These are phyloP conservation scores for Gossypium trilobum DNA, from an alignment of 441 rosid species.

Conservation along the genomic window DNA sequence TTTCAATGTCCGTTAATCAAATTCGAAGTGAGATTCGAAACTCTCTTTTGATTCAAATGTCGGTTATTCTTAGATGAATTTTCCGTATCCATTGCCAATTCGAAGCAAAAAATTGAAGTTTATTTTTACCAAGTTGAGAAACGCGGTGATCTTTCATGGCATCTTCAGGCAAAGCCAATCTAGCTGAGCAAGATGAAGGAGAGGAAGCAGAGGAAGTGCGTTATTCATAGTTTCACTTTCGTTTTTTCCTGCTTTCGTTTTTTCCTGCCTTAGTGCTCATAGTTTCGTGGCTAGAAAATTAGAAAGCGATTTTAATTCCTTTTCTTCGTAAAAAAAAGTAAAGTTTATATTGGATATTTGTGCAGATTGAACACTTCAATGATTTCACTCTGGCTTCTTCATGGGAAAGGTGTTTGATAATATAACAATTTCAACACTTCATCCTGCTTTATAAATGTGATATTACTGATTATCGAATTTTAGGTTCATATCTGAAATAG, in stretches of 20 bases:
- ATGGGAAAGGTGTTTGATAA: conserved; percentile 74
- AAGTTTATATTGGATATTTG: background rate
- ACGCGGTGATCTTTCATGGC: conserved; percentile 44
- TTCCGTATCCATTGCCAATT: background rate
- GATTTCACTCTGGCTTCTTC: conserved; percentile 96
- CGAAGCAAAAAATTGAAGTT: background rate
- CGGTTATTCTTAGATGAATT: background rate
- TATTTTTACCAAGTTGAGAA: background rate
- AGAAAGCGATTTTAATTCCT: background rate
- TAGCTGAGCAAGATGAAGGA: conserved; percentile 34
- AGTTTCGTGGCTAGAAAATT: background rate
- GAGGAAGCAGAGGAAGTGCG: conserved; percentile 4
- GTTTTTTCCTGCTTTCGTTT: background rate
- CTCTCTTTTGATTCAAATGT: background rate
- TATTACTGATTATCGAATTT: background rate
- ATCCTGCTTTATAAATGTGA: conserved; percentile 10
- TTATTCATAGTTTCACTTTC: background rate
- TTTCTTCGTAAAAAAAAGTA: background rate
- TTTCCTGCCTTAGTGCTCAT: background rate
- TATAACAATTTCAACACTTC: conserved; percentile 8
- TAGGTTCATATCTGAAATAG: conserved; percentile 94
- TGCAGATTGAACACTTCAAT: conserved; percentile 45
- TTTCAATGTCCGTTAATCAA: background rate
- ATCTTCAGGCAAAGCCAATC: conserved; percentile 41
- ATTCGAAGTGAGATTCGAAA: background rate